Percentiles rank a stretch among this genome's conserved stretches.
These are phyloP conservation scores for Candida neerlandica DNA, from an alignment of 1,139 yeast genomes.

Conservation along the genomic window DNA sequence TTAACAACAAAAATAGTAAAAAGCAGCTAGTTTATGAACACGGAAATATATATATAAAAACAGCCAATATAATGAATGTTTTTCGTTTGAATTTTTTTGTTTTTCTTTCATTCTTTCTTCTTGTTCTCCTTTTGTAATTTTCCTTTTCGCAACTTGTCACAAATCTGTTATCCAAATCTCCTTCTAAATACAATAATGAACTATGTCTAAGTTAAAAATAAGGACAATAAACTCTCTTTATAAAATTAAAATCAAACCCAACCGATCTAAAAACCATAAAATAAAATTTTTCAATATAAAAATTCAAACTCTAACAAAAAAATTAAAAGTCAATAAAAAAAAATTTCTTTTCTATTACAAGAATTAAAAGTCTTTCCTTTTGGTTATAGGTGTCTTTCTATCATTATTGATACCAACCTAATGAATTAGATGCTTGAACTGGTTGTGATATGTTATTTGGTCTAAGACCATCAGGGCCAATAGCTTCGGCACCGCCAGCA, in stretches of 20 bases:
- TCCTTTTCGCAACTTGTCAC: background rate
- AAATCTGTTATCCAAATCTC: background rate
- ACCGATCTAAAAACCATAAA: background rate
- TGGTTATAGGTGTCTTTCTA: background rate
- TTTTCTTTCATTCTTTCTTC: background rate
- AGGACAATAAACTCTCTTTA: background rate
- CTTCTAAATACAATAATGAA: slow-evolving; percentile 1
- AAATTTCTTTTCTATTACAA: background rate
- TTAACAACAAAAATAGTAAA: background rate
- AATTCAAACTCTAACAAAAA: background rate
- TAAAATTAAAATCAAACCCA: background rate
- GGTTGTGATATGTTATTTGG: slow-evolving; percentile 39
- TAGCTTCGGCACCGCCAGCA: slow-evolving; percentile 15
- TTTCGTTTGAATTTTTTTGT: background rate
- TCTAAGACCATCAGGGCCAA: slow-evolving; percentile 6
- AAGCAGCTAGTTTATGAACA: slow-evolving; percentile 1
- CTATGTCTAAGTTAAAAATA: slow-evolving; percentile 6
- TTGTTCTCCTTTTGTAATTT: background rate
- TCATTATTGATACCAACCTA: slow-evolving; percentile 42
- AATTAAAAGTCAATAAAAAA: background rate
- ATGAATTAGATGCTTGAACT: slow-evolving; percentile 48
- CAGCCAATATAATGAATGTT: background rate
- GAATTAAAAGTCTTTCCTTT: slow-evolving; percentile 1
- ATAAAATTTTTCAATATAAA: background rate
- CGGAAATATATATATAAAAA: background rate